Evolutionary conservation across 2,329 filamentous ascomycete species (phyloP).

Genomic region (Xylariomycetidae sp.): DNA sequence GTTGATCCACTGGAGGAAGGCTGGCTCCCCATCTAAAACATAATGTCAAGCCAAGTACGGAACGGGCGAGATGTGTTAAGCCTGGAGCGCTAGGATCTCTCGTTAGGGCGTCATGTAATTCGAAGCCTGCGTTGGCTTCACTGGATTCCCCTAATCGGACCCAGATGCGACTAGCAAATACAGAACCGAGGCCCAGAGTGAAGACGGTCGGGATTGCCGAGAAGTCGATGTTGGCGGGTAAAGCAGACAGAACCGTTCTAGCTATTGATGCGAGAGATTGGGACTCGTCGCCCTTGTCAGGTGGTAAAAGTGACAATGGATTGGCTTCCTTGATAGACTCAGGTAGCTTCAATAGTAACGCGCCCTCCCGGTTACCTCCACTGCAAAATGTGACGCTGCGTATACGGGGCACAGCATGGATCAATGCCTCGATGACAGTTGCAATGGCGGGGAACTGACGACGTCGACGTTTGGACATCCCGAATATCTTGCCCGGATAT

Average conservation of each 20-base stretch:
- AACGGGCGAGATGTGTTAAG: constrained; percentile 64
- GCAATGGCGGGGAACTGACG: constrained; percentile 79
- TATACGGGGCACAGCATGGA: constrained; percentile 63
- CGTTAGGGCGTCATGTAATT: constrained; percentile 65
- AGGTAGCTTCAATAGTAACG: constrained; percentile 66
- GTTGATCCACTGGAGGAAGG: constrained; percentile 41
- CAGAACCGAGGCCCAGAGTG: constrained; percentile 32
- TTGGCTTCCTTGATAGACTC: constrained; percentile 52
- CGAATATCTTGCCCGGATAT: constrained; percentile 56
- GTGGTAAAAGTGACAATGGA: constrained; percentile 47
- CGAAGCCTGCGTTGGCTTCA: constrained; percentile 56
- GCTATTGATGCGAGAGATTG: constrained; percentile 32
- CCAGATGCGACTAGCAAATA: constrained; percentile 50
- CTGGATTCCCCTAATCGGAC: constrained; percentile 40
- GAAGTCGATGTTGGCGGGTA: constrained; percentile 35
- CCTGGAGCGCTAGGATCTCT: constrained; percentile 66
- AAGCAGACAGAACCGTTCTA: constrained; percentile 31
- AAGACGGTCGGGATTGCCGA: constrained; percentile 35
- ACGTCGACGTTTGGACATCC: constrained; percentile 73
- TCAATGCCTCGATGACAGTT: constrained; percentile 70
- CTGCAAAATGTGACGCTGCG: constrained; percentile 76
- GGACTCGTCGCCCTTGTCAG: constrained; percentile 6
- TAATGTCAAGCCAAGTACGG: constrained; percentile 63
- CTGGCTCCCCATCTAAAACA: constrained; percentile 70
- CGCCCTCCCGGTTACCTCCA: constrained; percentile 81